These are phyloP conservation scores for Evernia prunastri DNA, from an alignment of 495 filamentous ascomycete genomes.

Conservation along the genomic window DNA sequence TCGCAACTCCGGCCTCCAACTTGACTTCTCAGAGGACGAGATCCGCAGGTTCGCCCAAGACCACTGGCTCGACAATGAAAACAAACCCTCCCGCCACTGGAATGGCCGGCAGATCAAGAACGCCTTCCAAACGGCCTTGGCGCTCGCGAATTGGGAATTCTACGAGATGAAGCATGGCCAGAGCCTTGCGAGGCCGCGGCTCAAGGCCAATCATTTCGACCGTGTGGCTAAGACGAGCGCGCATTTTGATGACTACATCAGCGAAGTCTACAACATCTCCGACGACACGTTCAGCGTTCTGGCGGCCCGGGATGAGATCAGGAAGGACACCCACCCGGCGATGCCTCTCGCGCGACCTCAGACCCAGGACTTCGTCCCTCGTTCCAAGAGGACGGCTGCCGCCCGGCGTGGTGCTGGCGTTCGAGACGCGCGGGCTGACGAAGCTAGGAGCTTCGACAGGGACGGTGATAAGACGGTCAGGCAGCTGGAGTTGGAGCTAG, in stretches of 20 bases:
- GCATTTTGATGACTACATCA: conserved; percentile 1
- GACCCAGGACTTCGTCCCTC: neutral
- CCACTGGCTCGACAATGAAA: neutral
- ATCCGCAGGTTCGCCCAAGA: neutral
- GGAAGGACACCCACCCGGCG: neutral
- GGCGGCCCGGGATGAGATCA: neutral
- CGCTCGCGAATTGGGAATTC: conserved; percentile 34
- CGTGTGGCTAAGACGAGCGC: neutral
- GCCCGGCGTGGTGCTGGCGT: neutral
- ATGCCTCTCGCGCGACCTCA: neutral
- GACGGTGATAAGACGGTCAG: neutral
- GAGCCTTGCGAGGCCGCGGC: neutral
- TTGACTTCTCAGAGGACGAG: neutral
- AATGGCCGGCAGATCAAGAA: conserved; percentile 47
- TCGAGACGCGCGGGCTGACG: neutral
- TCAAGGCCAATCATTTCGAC: neutral
- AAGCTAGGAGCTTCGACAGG: neutral
- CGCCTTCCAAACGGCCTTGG: conserved; percentile 38
- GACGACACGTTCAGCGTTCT: neutral
- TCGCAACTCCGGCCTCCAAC: neutral
- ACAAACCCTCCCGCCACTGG: conserved; percentile 25
- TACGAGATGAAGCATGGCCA: neutral
- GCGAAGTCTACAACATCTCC: neutral
- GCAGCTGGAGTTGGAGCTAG: neutral
- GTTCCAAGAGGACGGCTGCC: neutral